Conservation (phyloP, 495 filamentous ascomycete genomes). For the Diplogelasinospora grovesii region DNA sequence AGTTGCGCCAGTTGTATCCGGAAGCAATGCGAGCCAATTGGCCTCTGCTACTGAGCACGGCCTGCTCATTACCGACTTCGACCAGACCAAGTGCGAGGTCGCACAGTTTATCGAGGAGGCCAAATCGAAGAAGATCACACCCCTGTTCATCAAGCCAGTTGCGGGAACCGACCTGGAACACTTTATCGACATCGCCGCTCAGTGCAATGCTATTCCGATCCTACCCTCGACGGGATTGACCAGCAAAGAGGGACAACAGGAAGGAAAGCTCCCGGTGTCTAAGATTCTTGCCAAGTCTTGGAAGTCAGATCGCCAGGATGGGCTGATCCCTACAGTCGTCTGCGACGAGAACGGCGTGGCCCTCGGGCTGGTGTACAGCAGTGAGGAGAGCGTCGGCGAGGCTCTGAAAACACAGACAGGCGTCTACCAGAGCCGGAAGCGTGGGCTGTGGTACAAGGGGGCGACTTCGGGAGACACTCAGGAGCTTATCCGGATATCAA, state of each 20-base stretch:
- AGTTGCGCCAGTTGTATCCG: slow-evolving; percentile 35
- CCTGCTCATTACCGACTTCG: slow-evolving; percentile 40
- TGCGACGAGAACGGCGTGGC: slow-evolving; percentile 80
- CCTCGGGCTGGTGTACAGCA: slow-evolving; percentile 90
- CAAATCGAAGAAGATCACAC: slow-evolving; percentile 37
- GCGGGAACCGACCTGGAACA: slow-evolving; percentile 40
- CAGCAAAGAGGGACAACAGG: slow-evolving; percentile 48
- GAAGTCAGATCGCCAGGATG: slow-evolving; percentile 76
- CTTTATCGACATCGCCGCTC: slow-evolving; percentile 47
- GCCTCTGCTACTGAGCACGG: slow-evolving; percentile 32
- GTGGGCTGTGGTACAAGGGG: slow-evolving; percentile 95
- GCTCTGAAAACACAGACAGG: slow-evolving; percentile 81
- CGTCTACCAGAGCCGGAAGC: slow-evolving; percentile 92
- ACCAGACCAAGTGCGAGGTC: slow-evolving; percentile 31
- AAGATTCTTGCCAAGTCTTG: slow-evolving; percentile 62
- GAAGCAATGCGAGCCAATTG: slow-evolving; percentile 17
- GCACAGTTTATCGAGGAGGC: slow-evolving; percentile 38
- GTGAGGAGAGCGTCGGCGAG: slow-evolving; percentile 78
- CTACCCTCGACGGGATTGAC: slow-evolving; percentile 66
- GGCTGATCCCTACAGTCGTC: slow-evolving; percentile 79
- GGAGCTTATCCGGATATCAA: slow-evolving; percentile 72
- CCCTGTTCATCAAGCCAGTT: slow-evolving; percentile 41
- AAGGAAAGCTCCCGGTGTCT: slow-evolving; percentile 57
- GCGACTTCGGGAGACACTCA: slow-evolving; percentile 90
- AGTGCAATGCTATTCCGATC: slow-evolving; percentile 64